Conservation (phyloP, 768 basidiomycete genomes). For the Hericium rajendrae region DNA sequence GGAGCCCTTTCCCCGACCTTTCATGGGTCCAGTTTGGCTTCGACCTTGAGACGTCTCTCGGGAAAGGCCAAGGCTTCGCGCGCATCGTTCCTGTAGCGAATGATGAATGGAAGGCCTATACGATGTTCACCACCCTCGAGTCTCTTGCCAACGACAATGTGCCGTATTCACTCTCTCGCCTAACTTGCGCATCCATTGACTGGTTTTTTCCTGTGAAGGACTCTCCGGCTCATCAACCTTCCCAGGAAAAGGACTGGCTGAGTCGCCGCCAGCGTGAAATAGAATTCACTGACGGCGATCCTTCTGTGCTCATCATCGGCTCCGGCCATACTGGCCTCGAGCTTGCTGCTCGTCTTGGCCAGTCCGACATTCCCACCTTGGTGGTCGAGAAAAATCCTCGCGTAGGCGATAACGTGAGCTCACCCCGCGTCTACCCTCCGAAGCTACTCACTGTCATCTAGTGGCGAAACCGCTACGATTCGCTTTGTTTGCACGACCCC, state of each 20-base stretch:
- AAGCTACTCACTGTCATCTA: conserved; percentile 14
- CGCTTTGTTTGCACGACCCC: conserved; percentile 26
- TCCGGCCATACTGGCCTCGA: conserved; percentile 40
- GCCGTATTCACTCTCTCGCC: conserved; percentile 19
- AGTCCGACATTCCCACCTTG: conserved; percentile 32
- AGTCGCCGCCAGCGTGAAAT: conserved; percentile 17
- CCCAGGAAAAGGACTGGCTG: conserved; percentile 25
- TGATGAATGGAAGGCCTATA: conserved; percentile 26
- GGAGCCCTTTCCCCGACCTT: conserved; percentile 11
- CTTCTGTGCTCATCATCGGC: conserved; percentile 34
- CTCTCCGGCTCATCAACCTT: conserved; percentile 21
- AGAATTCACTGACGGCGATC: conserved; percentile 28
- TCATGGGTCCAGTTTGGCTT: conserved; percentile 28
- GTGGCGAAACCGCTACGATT: conserved; percentile 41
- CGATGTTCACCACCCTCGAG: conserved; percentile 23
- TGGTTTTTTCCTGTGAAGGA: conserved; percentile 29
- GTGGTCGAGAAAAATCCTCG: conserved; percentile 48
- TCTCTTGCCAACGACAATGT: conserved; percentile 15
- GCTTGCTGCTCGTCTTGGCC: conserved; percentile 41
- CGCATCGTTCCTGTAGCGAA: conserved; percentile 20
- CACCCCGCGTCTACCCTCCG: background rate
- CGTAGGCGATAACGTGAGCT: conserved; percentile 33
- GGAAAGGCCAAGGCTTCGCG: conserved; percentile 25
- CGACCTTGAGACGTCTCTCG: conserved; percentile 25
- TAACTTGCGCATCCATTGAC: conserved; percentile 10